Evolutionary conservation across 768 basidiomycete species (phyloP), one percentile per base, ranked within the genome.

Genomic region (Suillus sp.): DNA sequence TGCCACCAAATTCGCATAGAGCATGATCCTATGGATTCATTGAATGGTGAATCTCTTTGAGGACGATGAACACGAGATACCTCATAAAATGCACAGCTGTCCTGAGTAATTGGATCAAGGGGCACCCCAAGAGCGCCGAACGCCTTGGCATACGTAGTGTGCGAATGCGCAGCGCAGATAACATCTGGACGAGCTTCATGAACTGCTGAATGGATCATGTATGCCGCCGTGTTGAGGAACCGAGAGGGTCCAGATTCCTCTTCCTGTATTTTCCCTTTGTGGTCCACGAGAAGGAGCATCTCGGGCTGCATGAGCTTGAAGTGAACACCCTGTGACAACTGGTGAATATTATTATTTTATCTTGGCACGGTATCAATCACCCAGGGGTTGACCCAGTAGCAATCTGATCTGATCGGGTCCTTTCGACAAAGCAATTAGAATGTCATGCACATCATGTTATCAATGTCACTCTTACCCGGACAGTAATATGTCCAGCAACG

Each of bases 351-450:
- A 22, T 37, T 30, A 40, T 14, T 30, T 37, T 16, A 55, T 55
- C 14, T 22, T 32, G 51, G n/a, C 2, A 45, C n/a, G 16, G 30
- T n/a, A 35, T 50, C 6, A 38, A 71, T 63, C 63, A 78, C 81
- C 64, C 80, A 80, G 2, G 81, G 81, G 63, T 83, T 82, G 53
- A 82, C 80, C 82, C 81, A 83, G 74, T 81, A 82, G 61, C 78
- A 78, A 65, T 79, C 75, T 22, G 76, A 65, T 45, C 70, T 72
- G 61, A 81, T 73, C n/a, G 77, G 76, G 64, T 83, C 80, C 79
- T 77, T 61, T 27, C 20, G 27, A 56, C 10, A 48, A 34, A 55
- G 22, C 43, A 34, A 16, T 25, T 57, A 32, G 20, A 3, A 40
- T 27, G n/a, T 22, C 37, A 34, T 2, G 16, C 35, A 16, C 25